Conservation (phyloP, 441 rosid genomes). For the Pelargonium cotyledonis region DNA sequence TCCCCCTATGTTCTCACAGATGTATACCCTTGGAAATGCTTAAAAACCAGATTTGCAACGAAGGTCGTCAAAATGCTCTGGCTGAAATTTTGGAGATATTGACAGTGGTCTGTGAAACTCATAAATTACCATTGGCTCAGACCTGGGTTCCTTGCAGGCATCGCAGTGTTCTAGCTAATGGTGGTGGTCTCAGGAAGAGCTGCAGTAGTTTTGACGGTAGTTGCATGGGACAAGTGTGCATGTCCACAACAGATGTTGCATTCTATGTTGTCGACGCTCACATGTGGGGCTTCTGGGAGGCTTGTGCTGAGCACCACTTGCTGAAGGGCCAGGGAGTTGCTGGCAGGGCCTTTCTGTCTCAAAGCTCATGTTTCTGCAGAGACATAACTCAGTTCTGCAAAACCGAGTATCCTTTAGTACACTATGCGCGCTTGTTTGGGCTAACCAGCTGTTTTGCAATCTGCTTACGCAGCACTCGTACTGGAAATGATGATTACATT, state of each 20-base stretch:
- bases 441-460: constrained; percentile 64
- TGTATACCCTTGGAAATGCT: constrained; percentile 11
- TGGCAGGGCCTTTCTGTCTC: constrained; percentile 77
- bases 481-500: constrained; percentile 77
- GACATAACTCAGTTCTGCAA: constrained; percentile 72
- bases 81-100: constrained; percentile 87
- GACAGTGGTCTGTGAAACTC: constrained; percentile 68
- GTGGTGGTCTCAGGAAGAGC: constrained; percentile 84
- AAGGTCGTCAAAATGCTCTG: constrained; percentile 77
- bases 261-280: constrained; percentile 77
- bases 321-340: constrained; percentile 90
- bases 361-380: constrained; percentile 57
- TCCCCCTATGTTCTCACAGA: no score
- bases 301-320: constrained; percentile 87
- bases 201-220: constrained; percentile 80
- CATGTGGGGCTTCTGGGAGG: constrained; percentile 88
- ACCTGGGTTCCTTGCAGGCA: constrained; percentile 86
- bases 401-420: constrained; percentile 85
- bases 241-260: constrained; percentile 85
- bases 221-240: constrained; percentile 82
- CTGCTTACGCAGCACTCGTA: constrained; percentile 62
- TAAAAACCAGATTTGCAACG: constrained; percentile 78
- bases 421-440: constrained; percentile 84
- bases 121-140: constrained; percentile 86
- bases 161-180: constrained; percentile 67